phyloP scores from a whole-genome alignment of 1,139 yeast species.

The Maudiozyma humilis region DNA sequence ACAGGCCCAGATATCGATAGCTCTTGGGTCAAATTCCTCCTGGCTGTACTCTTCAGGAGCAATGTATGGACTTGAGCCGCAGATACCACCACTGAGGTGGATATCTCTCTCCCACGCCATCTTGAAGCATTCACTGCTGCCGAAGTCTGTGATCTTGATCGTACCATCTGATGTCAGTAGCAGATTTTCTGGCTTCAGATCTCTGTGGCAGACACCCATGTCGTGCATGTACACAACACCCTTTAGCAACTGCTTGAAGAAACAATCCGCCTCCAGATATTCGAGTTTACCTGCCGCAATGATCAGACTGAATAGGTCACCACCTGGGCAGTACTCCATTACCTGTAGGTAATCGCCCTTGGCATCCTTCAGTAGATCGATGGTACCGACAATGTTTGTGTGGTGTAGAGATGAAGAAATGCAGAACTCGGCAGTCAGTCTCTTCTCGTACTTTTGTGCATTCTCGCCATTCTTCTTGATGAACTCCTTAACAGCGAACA shows the following conservation, averaged over 20 bases:
- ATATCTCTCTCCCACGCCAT: constrained; percentile 95
- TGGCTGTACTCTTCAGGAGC: constrained; percentile 89
- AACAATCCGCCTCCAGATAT: constrained; percentile 87
- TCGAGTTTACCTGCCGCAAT: constrained; percentile 79
- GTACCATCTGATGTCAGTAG: constrained; percentile 71
- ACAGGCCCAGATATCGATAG: constrained; percentile 93
- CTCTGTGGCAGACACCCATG: constrained; percentile 95
- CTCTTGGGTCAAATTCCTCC: constrained; percentile 76
- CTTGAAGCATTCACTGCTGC: constrained; percentile 88
- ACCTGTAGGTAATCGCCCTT: constrained; percentile 93
- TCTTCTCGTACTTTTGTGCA: constrained; percentile 52
- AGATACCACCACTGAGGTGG: constrained; percentile 74
- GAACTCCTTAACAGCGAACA: constrained; percentile 81
- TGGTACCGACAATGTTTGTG: constrained; percentile 72
- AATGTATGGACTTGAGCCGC: constrained; percentile 87
- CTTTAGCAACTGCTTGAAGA: constrained; percentile 80
- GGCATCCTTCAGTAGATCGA: constrained; percentile 81
- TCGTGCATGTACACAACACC: constrained; percentile 96
- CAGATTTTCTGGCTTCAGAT: constrained; percentile 87
- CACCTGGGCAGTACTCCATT: constrained; percentile 94
- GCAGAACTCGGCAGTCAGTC: constrained; percentile 78
- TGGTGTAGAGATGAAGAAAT: constrained; percentile 75
- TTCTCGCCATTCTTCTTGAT: constrained; percentile 49
- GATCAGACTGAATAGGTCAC: constrained; percentile 81
- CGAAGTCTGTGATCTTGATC: constrained; percentile 88